Base-by-base conservation (phyloP, 2,329 filamentous ascomycete genomes). In the Cercospora sp. region DNA sequence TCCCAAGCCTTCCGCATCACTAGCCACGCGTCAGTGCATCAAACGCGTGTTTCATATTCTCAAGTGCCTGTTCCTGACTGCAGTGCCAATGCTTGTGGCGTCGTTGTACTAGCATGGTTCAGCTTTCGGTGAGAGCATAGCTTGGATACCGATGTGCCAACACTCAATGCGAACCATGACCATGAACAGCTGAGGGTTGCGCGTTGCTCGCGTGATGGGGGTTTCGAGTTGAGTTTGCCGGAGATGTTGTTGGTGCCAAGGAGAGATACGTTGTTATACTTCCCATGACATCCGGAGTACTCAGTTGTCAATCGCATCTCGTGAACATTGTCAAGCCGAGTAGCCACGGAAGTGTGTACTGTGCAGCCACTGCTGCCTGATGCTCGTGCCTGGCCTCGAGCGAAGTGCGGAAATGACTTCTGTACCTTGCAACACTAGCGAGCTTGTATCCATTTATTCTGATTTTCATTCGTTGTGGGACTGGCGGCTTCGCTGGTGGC, bases 1-100 rank as follows among this genome's bases (percentile, higher is more conserved):
- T 28, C 33, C 33, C 33, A 30, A 42, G 16, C 23, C 60, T 63
- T 33, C n/a, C 45, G 18, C 40, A 63, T 10, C 60, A 63, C 45
- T 30, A 63, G 60, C 60, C 60, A 63, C 60, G 60, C 60, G 60
- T 63, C 60, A 31, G 45, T 53, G 42, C 60, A 53, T 63, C 42
- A 53, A 63, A 51, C 28, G 60, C 16, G 28, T 53, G 60, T 63
- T 63, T 63, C 59, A 48, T 40, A 16, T 40, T 26, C 18, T 42
- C 26, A 31, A 30, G 60, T 63, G 30, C 60, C 60, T 63, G 59
- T 28, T 42, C 59, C 59, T 45, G 59, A 58, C 23, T 30, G 53
- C 59, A 26, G 42, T 63, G 60, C 45, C 60, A 63, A 53, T 48
- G 36, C 42, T 26, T 63, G 60, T 53, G 60, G 60, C 60, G 60